Evolutionary conservation across 148 eudicot species (phyloP), one percentile per base, ranked within the genome.

Genomic region (Talinum fruticosum): DNA sequence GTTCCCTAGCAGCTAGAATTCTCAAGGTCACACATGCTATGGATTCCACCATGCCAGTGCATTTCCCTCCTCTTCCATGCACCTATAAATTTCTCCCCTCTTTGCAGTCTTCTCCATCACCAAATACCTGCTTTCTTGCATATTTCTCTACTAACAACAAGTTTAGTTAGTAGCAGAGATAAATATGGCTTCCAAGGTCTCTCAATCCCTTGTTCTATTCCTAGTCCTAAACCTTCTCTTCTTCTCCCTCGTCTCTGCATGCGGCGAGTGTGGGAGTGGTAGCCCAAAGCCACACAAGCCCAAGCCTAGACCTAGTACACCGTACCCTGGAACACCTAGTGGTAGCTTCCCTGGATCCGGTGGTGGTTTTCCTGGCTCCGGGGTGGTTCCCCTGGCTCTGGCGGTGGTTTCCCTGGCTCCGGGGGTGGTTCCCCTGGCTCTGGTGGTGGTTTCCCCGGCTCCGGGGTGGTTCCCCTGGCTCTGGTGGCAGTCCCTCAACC

Each of bases 171-270:
- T 35, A 71, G 34, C 65, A 79, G 68, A 66, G 66, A 53, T 13
- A 12, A 73, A 61, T 23, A 86, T 78, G 89, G 84, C 83, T 72
- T 75, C 79, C 61, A 79, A 32, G 18, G 69, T 78, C 49, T 67
- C 83, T 45, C 76, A 74, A 69, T 62, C 78, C 45, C 47, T 82
- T 53, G 59, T 76, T 69, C 71, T 88, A 29, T 78, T 86, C 76
- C 79, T 88, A 41, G 73, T 61, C 80, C 81, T 84, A 54, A 88
- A 84, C 84, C 86, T 88, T 33, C 73, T 85, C 59, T 78, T 82
- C 45, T 75, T 84, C 66, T 19, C 84, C 78, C 82, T 85, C 8
- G 79, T 75, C 32, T 82, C 79, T 23, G 78, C 82, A 5, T 82
- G 85, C n/a, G 85, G 74, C 3, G 66, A 71, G n/a, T 83, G 87